phyloP scores from a whole-genome alignment of 805 yeast genomes.

The Myxozyma neotropica region DNA sequence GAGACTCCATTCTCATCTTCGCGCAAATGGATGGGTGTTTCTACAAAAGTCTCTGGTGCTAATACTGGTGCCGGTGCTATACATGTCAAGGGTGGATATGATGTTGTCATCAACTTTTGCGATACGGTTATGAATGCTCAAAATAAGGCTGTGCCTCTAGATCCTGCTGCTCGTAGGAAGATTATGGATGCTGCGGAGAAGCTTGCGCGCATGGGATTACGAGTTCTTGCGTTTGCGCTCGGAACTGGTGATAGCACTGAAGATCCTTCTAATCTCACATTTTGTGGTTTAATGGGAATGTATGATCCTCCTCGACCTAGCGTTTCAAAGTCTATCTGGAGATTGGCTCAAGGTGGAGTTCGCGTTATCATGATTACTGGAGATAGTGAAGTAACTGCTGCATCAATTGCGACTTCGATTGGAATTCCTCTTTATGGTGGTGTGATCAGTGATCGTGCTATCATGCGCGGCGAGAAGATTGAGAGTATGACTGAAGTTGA shows the following conservation, averaged over 20 bases:
- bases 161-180: constrained; percentile 50
- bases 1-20: constrained; percentile 43
- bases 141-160: constrained; percentile 64
- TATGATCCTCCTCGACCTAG: constrained; percentile 96
- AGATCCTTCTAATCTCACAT: constrained; percentile 66
- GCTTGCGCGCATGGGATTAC: constrained; percentile 64
- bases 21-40: constrained; percentile 71
- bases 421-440: constrained; percentile 75
- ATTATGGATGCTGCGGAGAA: constrained; percentile 65
- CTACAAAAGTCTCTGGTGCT: constrained; percentile 67
- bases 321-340: constrained; percentile 72
- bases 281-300: constrained; percentile 91
- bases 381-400: constrained; percentile 85
- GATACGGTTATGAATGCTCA: constrained; percentile 54
- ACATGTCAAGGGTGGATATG: constrained; percentile 89
- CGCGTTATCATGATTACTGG: constrained; percentile 99
- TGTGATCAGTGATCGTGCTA: constrained; percentile 51
- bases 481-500: constrained; percentile 73
- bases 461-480: constrained; percentile 81
- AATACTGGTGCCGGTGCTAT: constrained; percentile 52
- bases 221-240: constrained; percentile 67
- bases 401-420: constrained; percentile 80
- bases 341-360: constrained; percentile 87
- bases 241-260: constrained; percentile 41
- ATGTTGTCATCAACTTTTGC: constrained; percentile 59